Conservation (phyloP, 768 basidiomycete species). For the Obba rivulosa region DNA sequence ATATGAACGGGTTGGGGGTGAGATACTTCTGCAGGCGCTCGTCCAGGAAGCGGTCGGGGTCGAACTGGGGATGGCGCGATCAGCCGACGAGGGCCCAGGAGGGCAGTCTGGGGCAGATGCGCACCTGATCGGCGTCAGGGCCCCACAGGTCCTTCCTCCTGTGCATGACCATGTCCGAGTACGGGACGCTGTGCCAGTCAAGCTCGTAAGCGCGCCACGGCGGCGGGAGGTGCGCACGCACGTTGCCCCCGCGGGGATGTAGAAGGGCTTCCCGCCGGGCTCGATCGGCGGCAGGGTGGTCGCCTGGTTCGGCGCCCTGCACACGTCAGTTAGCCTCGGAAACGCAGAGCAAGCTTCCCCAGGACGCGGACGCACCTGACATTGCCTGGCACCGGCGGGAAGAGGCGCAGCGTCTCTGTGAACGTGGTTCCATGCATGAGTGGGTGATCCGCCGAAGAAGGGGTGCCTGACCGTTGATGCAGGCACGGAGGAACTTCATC, state of each 20-base stretch:
- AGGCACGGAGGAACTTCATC: slow-evolving; percentile 54
- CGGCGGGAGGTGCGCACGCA: slow-evolving; percentile 15
- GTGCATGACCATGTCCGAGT: slow-evolving; percentile 25
- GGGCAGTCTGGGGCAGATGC: not conserved
- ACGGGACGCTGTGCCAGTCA: slow-evolving; percentile 17
- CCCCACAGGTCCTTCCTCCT: slow-evolving; percentile 50
- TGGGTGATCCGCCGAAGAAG: not conserved
- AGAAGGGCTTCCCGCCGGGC: slow-evolving; percentile 21
- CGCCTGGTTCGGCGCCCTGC: slow-evolving; percentile 19
- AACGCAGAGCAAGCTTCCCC: slow-evolving; percentile 8
- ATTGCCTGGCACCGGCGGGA: slow-evolving; percentile 24
- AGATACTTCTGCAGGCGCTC: slow-evolving; percentile 42
- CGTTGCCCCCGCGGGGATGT: slow-evolving; percentile 23
- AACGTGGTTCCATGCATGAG: not conserved
- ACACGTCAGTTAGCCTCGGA: not conserved
- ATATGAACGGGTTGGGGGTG: slow-evolving; percentile 54
- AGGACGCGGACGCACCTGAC: not conserved
- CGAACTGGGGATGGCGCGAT: slow-evolving; percentile 38
- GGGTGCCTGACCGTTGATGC: slow-evolving; percentile 44
- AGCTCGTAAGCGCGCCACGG: not conserved
- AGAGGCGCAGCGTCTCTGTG: slow-evolving; percentile 40
- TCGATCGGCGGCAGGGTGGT: slow-evolving; percentile 17
- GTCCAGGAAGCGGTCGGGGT: slow-evolving; percentile 61
- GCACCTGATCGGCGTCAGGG: slow-evolving; percentile 33
- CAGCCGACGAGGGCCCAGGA: slow-evolving; percentile 6